These are phyloP conservation scores for Pseudonitzschia delicatissima DNA, from an alignment of 108 stramenopile genomes.

Conservation along the genomic window DNA sequence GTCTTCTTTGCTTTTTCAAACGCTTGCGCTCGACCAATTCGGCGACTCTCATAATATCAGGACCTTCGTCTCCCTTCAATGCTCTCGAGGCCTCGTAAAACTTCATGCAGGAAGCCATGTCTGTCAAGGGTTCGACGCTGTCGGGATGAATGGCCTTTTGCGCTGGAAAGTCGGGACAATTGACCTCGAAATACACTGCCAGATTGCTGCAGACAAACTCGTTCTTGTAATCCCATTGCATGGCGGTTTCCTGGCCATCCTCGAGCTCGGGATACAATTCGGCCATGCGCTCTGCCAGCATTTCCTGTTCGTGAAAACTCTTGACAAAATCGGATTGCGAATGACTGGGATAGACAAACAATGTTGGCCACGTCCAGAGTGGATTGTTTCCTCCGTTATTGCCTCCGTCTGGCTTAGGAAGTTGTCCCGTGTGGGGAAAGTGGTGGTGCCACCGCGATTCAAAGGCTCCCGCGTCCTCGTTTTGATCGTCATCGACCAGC, in stretches of 20 bases:
- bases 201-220: slow-evolving; percentile 83
- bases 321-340: slow-evolving; percentile 85
- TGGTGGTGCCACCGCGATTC: slow-evolving; percentile 87
- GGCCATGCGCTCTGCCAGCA: slow-evolving; percentile 81
- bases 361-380: slow-evolving; percentile 77
- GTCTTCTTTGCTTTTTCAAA: slow-evolving; percentile 72
- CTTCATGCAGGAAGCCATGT: slow-evolving; percentile 75
- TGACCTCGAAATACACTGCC: slow-evolving; percentile 86
- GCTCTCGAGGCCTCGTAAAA: slow-evolving; percentile 87
- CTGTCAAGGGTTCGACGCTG: slow-evolving; percentile 56
- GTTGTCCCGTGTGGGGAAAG: slow-evolving; percentile 74
- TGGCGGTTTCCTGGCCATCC: slow-evolving; percentile 38
- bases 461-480: slow-evolving; percentile 37
- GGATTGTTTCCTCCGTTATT: slow-evolving; percentile 8
- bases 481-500: slow-evolving; percentile 33
- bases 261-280: slow-evolving; percentile 87
- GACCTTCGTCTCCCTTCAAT: slow-evolving; percentile 86
- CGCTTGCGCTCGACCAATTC: slow-evolving; percentile 74
- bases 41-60: slow-evolving; percentile 74
- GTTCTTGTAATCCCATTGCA: slow-evolving; percentile 88
- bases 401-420: slow-evolving; percentile 40
- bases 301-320: slow-evolving; percentile 70
- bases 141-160: slow-evolving; percentile 66
- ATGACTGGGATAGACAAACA: slow-evolving; percentile 87
- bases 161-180: slow-evolving; percentile 31